Evolutionary conservation across 2,329 filamentous ascomycete genomes (phyloP), one percentile per base, ranked within the genome.

Genomic region (Exophiala oligosperma): DNA sequence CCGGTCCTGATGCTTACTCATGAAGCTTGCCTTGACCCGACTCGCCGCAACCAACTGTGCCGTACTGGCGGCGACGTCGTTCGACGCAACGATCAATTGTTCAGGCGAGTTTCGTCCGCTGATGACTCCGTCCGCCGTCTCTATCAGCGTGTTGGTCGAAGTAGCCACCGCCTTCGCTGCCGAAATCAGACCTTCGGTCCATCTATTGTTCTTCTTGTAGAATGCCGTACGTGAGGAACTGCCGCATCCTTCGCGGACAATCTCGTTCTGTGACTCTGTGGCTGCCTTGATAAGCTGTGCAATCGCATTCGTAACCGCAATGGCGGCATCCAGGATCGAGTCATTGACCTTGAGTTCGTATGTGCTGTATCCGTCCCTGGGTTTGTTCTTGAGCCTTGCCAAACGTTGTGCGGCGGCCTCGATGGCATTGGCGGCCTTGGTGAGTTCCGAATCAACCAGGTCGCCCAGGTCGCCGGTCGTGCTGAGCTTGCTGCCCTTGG

Each of bases 191-290:
- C 94, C 94, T 71, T 99, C 94, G 0, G 94, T 99, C 94, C 94
- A 99, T 52, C 94, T 86, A 77, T 97, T 99, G 83, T 99, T 97
- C 81, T 97, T 97, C 84, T 97, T 97, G 86, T 99, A 99, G 75
- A 99, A 99, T 24, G 92, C 92, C 1, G 92, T 95, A 57, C 88
- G 85, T 46, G 91, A 95, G 52, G 90, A 91, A 26, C 88, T 89
- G 37, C 94, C 94, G 21, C 90, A 88, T 6, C 94, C 94, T 63
- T 96, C 91, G 64, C 92, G 88, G 44, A 99, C 94, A 70, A 99
- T 99, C 77, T 99, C 94, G 72, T 96, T 87, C 73, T 99, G 94
- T 1, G 93, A 95, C 17, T 84, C 86, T 0, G 93, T 95, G 5
- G 94, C 94, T 1, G 94, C 94, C 75, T 94, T 93, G 80, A 99